Conservation (phyloP, 2,329 filamentous ascomycete genomes). For the Penicillium palitans region DNA sequence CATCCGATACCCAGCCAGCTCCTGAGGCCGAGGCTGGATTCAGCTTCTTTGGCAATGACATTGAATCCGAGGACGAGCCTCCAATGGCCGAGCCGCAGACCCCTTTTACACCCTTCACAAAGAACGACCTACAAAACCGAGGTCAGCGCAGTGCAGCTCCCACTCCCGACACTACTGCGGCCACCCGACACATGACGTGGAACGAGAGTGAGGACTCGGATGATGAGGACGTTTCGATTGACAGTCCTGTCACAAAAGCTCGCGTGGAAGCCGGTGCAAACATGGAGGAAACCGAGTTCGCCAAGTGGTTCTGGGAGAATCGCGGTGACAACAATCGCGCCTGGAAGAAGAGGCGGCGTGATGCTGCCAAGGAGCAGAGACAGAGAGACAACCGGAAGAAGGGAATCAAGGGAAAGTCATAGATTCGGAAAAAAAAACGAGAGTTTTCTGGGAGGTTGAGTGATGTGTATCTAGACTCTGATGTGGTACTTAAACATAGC, state of each 20-base stretch:
- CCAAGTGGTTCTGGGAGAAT: conserved; percentile 62
- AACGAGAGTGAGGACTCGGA: conserved; percentile 28
- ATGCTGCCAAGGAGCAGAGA: conserved; percentile 60
- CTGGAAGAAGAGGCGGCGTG: conserved; percentile 57
- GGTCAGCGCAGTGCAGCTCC: conserved; percentile 81
- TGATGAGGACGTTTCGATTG: conserved; percentile 21
- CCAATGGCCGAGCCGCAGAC: conserved; percentile 64
- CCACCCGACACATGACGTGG: conserved; percentile 47
- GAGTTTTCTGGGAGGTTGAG: not conserved
- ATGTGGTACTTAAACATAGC: not conserved
- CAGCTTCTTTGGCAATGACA: conserved; percentile 72
- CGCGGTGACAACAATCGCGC: conserved; percentile 52
- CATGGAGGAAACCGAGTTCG: conserved; percentile 56
- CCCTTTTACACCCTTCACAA: conserved; percentile 81
- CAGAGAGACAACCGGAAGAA: conserved; percentile 60
- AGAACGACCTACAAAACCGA: conserved; percentile 69
- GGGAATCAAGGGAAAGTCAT: conserved; percentile 43
- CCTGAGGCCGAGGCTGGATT: conserved; percentile 61
- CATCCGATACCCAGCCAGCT: conserved; percentile 37
- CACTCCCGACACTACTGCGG: conserved; percentile 87
- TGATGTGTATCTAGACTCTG: not conserved
- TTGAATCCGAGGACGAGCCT: conserved; percentile 51
- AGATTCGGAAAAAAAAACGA: not conserved
- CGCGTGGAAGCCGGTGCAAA: conserved; percentile 8
- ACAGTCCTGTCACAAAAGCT: conserved; percentile 29